Percentiles rank a stretch among this genome's conserved stretches.
phyloP scores from a whole-genome alignment of 176 grass and related monocot genomes.

The Musa troglodytarum region DNA sequence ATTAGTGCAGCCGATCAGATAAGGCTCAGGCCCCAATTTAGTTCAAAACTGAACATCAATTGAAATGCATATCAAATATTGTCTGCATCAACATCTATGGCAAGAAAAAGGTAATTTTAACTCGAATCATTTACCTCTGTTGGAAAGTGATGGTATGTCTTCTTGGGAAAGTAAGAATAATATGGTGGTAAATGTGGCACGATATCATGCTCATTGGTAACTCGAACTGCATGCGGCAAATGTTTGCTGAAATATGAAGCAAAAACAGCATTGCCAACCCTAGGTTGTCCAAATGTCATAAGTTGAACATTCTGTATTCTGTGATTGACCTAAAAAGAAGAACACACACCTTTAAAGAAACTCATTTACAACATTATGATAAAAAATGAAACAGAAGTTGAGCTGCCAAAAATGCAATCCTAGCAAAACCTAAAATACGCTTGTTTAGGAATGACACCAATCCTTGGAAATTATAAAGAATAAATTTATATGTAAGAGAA shows the following conservation, averaged over 20 bases:
- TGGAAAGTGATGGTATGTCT: constrained; percentile 23
- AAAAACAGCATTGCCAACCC: constrained; percentile 17
- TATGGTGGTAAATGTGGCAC: constrained; percentile 20
- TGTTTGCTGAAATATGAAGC: constrained; percentile 12
- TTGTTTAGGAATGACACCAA: too few relatives aligned
- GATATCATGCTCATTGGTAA: constrained; percentile 15
- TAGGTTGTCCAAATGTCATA: constrained; percentile 23
- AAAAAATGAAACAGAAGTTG: background rate
- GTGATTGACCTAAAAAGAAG: constrained; percentile 4
- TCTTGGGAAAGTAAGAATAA: constrained; percentile 13
- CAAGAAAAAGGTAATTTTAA: background rate
- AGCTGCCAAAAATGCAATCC: background rate
- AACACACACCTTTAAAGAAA: background rate
- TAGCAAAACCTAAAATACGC: background rate
- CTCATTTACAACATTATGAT: too few relatives aligned
- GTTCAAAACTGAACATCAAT: background rate
- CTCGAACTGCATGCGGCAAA: constrained; percentile 14
- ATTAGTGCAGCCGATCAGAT: too few relatives aligned
- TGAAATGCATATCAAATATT: too few relatives aligned
- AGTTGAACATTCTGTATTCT: constrained; percentile 18
- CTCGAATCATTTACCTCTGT: constrained; percentile 15
- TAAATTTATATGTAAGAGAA: too few relatives aligned
- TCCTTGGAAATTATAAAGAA: too few relatives aligned
- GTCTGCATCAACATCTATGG: too few relatives aligned
- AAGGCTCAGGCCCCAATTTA: background rate